These are phyloP conservation scores for Erucastrum elatum DNA, from an alignment of 345 rosid genomes.

Conservation along the genomic window DNA sequence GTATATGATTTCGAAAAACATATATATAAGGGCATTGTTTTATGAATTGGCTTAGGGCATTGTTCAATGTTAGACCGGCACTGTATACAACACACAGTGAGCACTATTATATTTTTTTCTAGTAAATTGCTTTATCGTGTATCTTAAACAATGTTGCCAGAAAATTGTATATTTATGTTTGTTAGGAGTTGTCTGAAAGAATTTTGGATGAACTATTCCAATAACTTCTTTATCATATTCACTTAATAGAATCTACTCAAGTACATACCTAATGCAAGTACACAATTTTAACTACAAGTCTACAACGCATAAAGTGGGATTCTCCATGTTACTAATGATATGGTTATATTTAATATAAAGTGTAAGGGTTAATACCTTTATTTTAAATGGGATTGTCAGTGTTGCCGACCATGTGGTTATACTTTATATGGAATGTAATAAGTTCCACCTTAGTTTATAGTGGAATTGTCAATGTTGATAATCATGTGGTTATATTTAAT, in stretches of 20 bases:
- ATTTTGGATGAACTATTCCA: too few species aligned
- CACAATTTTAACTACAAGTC: not conserved
- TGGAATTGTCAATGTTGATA: not conserved
- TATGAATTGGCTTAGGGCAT: too few species aligned
- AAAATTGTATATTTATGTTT: too few species aligned
- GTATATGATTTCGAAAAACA: too few species aligned
- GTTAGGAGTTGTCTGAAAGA: too few species aligned
- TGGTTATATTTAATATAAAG: too few species aligned
- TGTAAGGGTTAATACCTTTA: too few species aligned
- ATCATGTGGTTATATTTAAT: slow-evolving; percentile 2
- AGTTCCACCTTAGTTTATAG: too few species aligned
- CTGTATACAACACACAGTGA: not conserved
- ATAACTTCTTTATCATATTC: not conserved
- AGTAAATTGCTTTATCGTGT: slow-evolving; percentile 11
- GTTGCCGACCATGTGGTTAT: slow-evolving; percentile 4
- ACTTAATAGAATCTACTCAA: slow-evolving; percentile 18
- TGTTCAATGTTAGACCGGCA: too few species aligned
- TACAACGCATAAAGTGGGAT: slow-evolving; percentile 3
- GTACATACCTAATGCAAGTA: slow-evolving; percentile 23
- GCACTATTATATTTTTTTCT: not conserved
- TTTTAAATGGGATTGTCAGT: too few species aligned
- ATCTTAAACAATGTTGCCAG: too few species aligned
- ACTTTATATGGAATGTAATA: not conserved
- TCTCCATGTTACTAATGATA: not conserved
- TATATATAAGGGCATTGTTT: too few species aligned